A percentile compares a stretch with the other conserved stretches of the same genome.
phyloP scores from a whole-genome alignment of 768 basidiomycete species.

The Hypholoma fasciculare region DNA sequence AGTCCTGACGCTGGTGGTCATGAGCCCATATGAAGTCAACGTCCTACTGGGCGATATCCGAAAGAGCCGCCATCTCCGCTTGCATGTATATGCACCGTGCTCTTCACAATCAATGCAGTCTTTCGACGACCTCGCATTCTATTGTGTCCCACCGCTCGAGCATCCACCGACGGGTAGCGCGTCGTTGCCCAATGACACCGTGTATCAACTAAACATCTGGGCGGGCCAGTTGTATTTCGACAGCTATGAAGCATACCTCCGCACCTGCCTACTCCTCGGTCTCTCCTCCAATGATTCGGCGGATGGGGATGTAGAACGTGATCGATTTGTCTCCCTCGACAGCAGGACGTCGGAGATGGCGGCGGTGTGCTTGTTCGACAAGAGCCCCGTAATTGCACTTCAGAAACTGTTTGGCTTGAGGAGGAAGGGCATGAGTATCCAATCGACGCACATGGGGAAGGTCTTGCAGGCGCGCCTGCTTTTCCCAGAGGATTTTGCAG shows the following conservation, averaged over 20 bases:
- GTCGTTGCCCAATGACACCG: slow-evolving; percentile 12
- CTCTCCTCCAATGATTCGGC: slow-evolving; percentile 19
- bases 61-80: slow-evolving; percentile 27
- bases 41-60: slow-evolving; percentile 34
- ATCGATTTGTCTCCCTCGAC: slow-evolving; percentile 30
- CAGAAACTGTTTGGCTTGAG: slow-evolving; percentile 33
- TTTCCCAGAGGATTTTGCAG: slow-evolving; percentile 10
- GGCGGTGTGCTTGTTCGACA: slow-evolving; percentile 27
- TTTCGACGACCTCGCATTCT: slow-evolving; percentile 36
- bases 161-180: slow-evolving; percentile 5
- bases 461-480: slow-evolving; percentile 25
- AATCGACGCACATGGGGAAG: slow-evolving; percentile 40
- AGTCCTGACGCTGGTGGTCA: slow-evolving; percentile 25
- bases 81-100: slow-evolving; percentile 44
- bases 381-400: slow-evolving; percentile 34
- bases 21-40: slow-evolving; percentile 43
- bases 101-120: slow-evolving; percentile 31
- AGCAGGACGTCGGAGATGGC: slow-evolving; percentile 17
- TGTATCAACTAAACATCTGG: slow-evolving; percentile 40
- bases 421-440: slow-evolving; percentile 37
- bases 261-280: slow-evolving; percentile 36
- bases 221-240: slow-evolving; percentile 45
- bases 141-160: slow-evolving; percentile 26
- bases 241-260: slow-evolving; percentile 29
- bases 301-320: slow-evolving; percentile 17